Conservation (phyloP, 139 green algal genomes). For the Chlamydomonas incerta region DNA sequence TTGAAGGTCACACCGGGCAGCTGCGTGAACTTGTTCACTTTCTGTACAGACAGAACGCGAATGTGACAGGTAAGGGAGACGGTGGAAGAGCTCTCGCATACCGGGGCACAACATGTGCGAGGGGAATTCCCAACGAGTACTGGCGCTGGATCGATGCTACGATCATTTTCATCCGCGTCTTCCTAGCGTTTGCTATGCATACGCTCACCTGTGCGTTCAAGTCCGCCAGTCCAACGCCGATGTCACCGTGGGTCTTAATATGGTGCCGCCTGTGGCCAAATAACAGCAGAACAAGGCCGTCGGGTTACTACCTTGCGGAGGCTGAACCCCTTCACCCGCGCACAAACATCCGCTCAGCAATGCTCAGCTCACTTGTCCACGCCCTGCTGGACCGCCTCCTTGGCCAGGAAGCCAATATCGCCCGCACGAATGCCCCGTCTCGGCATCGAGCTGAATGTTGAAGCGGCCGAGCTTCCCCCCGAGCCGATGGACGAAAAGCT, state of each 20-base stretch:
- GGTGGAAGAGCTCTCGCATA: too few relatives aligned
- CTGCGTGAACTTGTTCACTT: constrained; percentile 6
- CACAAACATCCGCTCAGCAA: not conserved
- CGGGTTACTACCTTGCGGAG: too few relatives aligned
- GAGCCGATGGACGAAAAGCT: too few relatives aligned
- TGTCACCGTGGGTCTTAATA: constrained; percentile 5
- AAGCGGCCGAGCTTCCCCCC: too few relatives aligned
- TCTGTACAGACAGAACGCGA: not conserved
- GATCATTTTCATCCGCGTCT: too few relatives aligned
- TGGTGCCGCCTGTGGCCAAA: not conserved
- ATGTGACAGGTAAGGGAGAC: too few relatives aligned
- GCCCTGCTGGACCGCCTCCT: constrained; percentile 12
- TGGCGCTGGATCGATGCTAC: too few relatives aligned
- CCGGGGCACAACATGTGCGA: too few relatives aligned
- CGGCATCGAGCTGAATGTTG: not conserved
- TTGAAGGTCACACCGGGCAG: constrained; percentile 28
- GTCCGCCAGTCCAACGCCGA: not conserved
- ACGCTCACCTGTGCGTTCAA: not conserved
- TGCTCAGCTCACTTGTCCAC: constrained; percentile 1
- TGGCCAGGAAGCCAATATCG: constrained; percentile 20
- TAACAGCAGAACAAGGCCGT: too few relatives aligned
- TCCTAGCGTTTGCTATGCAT: too few relatives aligned
- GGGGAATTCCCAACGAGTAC: too few relatives aligned
- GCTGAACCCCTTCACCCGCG: too few relatives aligned
- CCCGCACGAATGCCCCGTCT: not conserved